Percentiles rank a stretch among this genome's conserved stretches.
These are phyloP conservation scores for Psilocybe cyanescens DNA, from an alignment of 768 basidiomycete species.

Conservation along the genomic window DNA sequence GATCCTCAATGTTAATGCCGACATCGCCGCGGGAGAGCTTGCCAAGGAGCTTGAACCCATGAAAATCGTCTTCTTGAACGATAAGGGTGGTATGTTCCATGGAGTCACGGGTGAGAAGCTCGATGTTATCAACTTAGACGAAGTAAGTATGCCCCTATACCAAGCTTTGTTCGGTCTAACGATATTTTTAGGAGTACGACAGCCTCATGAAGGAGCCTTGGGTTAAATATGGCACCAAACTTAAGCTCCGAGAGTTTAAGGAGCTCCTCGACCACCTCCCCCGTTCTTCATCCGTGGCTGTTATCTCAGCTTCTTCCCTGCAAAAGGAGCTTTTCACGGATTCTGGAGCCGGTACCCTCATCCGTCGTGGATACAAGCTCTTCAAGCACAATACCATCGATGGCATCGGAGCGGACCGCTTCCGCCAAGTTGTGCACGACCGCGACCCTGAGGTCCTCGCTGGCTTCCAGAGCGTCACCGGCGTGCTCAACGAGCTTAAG, in stretches of 20 bases:
- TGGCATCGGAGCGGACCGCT: conserved; percentile 87
- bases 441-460: conserved; percentile 90
- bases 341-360: conserved; percentile 95
- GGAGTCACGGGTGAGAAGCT: conserved; percentile 97
- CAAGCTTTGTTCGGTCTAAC: background rate
- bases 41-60: conserved; percentile 97
- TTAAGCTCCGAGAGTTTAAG: conserved; percentile 99
- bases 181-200: conserved; percentile 79
- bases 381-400: conserved; percentile 87
- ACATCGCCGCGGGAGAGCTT: conserved; percentile 97
- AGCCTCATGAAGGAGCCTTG: conserved; percentile 96
- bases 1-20: conserved; percentile 98
- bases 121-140: conserved; percentile 96
- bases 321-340: conserved; percentile 99
- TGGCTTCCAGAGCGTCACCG: conserved; percentile 85
- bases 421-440: conserved; percentile 94
- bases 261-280: conserved; percentile 98
- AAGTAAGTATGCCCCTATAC: conserved; percentile 51
- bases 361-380: conserved; percentile 97
- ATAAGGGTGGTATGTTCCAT: conserved; percentile 98
- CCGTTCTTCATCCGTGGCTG: conserved; percentile 96
- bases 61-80: conserved; percentile 98
- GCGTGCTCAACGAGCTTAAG: conserved; percentile 82
- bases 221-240: conserved; percentile 99
- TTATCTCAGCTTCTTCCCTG: conserved; percentile 90